These are phyloP conservation scores for Cytospora piceicola DNA, from an alignment of 2,329 filamentous ascomycete species.

Conservation along the genomic window DNA sequence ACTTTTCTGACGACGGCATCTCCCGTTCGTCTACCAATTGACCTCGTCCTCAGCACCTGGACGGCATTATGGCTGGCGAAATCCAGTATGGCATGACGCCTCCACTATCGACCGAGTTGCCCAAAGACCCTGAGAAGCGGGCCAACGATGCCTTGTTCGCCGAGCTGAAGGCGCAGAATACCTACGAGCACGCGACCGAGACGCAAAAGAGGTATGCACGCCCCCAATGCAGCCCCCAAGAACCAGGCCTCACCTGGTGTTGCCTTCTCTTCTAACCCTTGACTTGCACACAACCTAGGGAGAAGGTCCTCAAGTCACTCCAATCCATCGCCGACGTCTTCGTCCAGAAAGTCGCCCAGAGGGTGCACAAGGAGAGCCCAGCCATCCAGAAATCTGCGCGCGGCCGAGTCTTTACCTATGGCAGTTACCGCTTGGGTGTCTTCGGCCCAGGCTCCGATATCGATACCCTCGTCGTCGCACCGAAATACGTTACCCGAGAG, in stretches of 20 bases:
- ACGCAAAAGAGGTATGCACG: conserved; percentile 74
- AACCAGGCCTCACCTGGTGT: neutral
- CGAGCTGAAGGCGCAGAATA: conserved; percentile 86
- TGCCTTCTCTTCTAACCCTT: conserved; percentile 2
- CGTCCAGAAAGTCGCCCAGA: conserved; percentile 76
- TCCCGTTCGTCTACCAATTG: conserved; percentile 6
- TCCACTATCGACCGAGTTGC: conserved; percentile 77
- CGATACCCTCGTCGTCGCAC: conserved; percentile 90
- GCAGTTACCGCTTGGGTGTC: conserved; percentile 92
- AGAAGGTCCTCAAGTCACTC: conserved; percentile 74
- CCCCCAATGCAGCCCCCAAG: conserved; percentile 8
- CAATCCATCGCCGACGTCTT: conserved; percentile 85
- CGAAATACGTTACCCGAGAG: conserved; percentile 83
- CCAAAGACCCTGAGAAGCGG: conserved; percentile 75
- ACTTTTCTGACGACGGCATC: conserved; percentile 7
- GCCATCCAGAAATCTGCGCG: conserved; percentile 81
- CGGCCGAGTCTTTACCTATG: conserved; percentile 93
- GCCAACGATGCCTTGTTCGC: conserved; percentile 79
- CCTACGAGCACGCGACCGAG: conserved; percentile 83
- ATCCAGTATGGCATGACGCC: conserved; percentile 70
- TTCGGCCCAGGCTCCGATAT: conserved; percentile 97
- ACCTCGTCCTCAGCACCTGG: conserved; percentile 11
- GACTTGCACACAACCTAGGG: conserved; percentile 48
- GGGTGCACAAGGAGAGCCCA: conserved; percentile 72
- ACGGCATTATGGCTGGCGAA: conserved; percentile 36